phyloP scores from a whole-genome alignment of 768 basidiomycete species.

The Tylopilus sp. region DNA sequence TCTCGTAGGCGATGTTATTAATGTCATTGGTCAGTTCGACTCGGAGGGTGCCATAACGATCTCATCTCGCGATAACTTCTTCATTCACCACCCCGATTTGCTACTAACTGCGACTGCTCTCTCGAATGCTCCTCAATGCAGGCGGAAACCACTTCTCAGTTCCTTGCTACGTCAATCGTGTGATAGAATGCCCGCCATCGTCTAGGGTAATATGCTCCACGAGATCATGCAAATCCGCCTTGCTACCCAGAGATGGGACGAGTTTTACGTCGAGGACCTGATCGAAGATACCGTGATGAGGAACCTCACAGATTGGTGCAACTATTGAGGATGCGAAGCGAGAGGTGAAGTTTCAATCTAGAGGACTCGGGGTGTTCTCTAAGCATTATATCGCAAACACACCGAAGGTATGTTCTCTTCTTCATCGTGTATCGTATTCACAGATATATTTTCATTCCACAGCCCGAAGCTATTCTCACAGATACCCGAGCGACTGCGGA shows the following conservation, averaged over 20 bases:
- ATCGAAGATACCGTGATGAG: conserved; percentile 54
- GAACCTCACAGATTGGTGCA: conserved; percentile 52
- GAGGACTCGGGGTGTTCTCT: conserved; percentile 62
- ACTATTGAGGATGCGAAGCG: conserved; percentile 58
- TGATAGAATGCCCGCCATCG: conserved; percentile 60
- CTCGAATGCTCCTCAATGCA: conserved; percentile 77
- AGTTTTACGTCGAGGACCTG: conserved; percentile 54
- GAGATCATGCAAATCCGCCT: conserved; percentile 86
- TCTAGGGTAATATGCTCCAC: conserved; percentile 94
- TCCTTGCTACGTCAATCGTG: conserved; percentile 55
- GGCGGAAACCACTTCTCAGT: conserved; percentile 82
- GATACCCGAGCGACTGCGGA: conserved; percentile 58
- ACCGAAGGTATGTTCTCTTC: conserved; percentile 53
- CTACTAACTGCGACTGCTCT: conserved; percentile 90
- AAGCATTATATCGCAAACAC: conserved; percentile 58
- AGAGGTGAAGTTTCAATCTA: conserved; percentile 61
- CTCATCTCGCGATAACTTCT: conserved; percentile 58
- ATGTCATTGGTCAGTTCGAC: conserved; percentile 57
- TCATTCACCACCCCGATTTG: conserved; percentile 90
- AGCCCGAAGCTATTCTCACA: conserved; percentile 64
- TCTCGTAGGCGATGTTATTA: conserved; percentile 69
- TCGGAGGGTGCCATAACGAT: conserved; percentile 50
- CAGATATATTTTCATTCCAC: neutral
- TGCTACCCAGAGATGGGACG: conserved; percentile 56
- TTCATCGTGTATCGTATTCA: neutral